These are phyloP conservation scores for Glarea lozoyensis DNA, from an alignment of 495 filamentous ascomycete species.

Conservation along the genomic window DNA sequence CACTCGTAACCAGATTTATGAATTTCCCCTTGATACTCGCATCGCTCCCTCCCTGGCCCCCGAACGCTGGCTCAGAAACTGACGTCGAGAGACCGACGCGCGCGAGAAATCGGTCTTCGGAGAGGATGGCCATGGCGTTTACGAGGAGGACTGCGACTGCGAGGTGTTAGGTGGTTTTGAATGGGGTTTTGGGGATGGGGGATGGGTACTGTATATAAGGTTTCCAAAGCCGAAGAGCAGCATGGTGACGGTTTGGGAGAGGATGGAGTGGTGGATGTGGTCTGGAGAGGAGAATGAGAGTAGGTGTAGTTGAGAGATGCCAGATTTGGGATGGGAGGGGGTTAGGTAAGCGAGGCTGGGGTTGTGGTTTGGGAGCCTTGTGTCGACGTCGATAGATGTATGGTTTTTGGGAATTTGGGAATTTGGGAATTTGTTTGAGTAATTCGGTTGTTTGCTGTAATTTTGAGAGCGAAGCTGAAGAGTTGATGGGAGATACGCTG, in stretches of 20 bases:
- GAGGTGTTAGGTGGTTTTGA: neutral
- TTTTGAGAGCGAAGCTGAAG: too few relatives aligned
- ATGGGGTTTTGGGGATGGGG: constrained; percentile 3
- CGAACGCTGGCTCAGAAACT: constrained; percentile 63
- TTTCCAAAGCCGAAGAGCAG: constrained; percentile 24
- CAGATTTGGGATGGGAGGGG: constrained; percentile 30
- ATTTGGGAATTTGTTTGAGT: too few relatives aligned
- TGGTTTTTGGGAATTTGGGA: too few relatives aligned
- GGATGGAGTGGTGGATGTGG: neutral
- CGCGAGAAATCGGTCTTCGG: constrained; percentile 95
- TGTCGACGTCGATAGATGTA: too few relatives aligned
- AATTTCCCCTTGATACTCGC: constrained; percentile 79
- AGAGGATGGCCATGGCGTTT: constrained; percentile 91
- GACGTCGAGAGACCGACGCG: constrained; percentile 75
- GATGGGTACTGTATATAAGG: constrained; percentile 19
- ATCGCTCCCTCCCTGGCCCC: constrained; percentile 48
- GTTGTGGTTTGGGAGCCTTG: too few relatives aligned
- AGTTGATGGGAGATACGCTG: too few relatives aligned
- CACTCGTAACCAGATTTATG: constrained; percentile 81
- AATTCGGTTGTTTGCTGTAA: neutral
- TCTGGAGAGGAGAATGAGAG: neutral
- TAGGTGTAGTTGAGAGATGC: constrained; percentile 5
- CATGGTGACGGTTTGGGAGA: constrained; percentile 10
- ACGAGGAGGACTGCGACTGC: constrained; percentile 75
- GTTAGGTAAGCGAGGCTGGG: neutral